Evolutionary conservation across 306 rosid species (phyloP), one percentile per base, ranked within the genome.

Genomic region (Spatholobus suberectus): DNA sequence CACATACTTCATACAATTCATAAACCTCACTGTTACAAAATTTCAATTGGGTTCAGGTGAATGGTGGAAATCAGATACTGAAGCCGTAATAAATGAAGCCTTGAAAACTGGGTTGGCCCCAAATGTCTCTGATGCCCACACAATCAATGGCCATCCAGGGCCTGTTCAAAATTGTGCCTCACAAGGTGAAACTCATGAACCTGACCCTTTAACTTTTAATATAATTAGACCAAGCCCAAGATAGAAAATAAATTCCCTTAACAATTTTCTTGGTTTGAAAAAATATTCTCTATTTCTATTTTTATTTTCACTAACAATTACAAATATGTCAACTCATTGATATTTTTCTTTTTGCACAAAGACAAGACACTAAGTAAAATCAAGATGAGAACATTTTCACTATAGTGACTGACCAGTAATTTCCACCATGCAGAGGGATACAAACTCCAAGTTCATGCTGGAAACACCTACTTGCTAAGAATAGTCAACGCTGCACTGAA

Each of bases 61-160:
- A 89, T 94, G 98, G 98, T 94, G 98, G 98, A 92, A 94, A 83
- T 91, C 97, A 68, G 96, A 94, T 82, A 90, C 92, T 10, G 98
- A 94, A 38, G 90, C 90, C 35, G 87, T 94, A 4, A 87, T 94
- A 32, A 91, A 89, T 54, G 92, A 94, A 85, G 98, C 98, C 67
- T 52, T 89, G 43, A 92, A 79, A 80, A 92, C 97, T 82, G 98
- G 98, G 0, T 73, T 59, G 79, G 97, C 96, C 18, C 92, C 98
- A 11, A 94, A 94, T 86, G 96, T 94, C 46, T 94, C 98, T 81
- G 98, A 92, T 82, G 93, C 97, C 3, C 97, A 94, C 82, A 90
- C 89, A 77, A 91, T 94, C 76, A 89, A 94, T 84, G 97, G 98
- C 11, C 90, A 89, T 15, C 67, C 97, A 14, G 97, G 97, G 0